Evolutionary conservation across 2,329 filamentous ascomycete genomes (phyloP).

Genomic region (Penicillium occitanis): DNA sequence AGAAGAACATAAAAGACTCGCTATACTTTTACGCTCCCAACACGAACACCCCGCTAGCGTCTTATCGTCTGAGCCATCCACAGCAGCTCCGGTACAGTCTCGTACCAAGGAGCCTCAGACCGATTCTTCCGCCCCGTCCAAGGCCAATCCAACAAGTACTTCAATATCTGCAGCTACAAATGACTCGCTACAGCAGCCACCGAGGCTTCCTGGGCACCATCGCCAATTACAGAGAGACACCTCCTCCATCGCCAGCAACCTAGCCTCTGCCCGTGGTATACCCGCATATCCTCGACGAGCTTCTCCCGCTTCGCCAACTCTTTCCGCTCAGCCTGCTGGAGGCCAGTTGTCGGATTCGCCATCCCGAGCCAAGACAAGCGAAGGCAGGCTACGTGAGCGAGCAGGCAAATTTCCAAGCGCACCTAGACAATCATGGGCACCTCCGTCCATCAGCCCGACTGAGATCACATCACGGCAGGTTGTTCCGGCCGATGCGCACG

Average conservation of each 20-base stretch:
- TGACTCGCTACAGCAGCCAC: conserved; percentile 32
- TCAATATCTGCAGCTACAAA: conserved; percentile 29
- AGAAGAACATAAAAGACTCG: conserved; percentile 80
- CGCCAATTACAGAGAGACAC: conserved; percentile 64
- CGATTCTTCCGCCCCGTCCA: conserved; percentile 23
- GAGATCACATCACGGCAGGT: conserved; percentile 37
- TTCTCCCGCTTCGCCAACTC: conserved; percentile 67
- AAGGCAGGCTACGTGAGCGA: conserved; percentile 33
- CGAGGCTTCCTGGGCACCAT: conserved; percentile 39
- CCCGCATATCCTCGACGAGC: conserved; percentile 55
- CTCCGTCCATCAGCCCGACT: conserved; percentile 35
- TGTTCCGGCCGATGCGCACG: conserved; percentile 32
- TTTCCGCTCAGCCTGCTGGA: conserved; percentile 71
- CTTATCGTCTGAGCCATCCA: conserved; percentile 23
- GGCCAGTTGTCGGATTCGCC: conserved; percentile 64
- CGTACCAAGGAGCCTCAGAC: conserved; percentile 25
- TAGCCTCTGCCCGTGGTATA: conserved; percentile 83
- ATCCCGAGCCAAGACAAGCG: conserved; percentile 39
- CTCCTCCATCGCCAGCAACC: conserved; percentile 83
- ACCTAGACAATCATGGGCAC: conserved; percentile 37
- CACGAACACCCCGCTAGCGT: conserved; percentile 50
- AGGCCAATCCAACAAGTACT: conserved; percentile 28
- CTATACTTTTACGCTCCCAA: conserved; percentile 74
- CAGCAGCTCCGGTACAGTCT: conserved; percentile 21
- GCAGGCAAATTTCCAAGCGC: conserved; percentile 25